These are phyloP conservation scores for Daldinia loculata DNA, from an alignment of 495 filamentous ascomycete species.

Conservation along the genomic window DNA sequence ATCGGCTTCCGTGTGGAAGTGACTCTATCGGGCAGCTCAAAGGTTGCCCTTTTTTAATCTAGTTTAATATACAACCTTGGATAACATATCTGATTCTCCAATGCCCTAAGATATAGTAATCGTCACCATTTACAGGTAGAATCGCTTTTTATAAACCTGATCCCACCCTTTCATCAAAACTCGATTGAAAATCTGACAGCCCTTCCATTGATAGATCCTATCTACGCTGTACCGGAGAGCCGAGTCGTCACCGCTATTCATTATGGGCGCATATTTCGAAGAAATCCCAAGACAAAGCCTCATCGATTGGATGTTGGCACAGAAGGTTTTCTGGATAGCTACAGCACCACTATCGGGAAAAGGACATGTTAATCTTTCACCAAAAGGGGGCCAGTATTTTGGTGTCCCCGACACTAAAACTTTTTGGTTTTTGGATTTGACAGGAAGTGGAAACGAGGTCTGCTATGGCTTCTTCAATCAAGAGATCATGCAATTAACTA, in stretches of 20 bases:
- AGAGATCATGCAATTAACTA: background rate
- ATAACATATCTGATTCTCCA: conserved; percentile 3
- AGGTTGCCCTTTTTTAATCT: background rate
- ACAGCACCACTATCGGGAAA: conserved; percentile 67
- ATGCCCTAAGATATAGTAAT: conserved; percentile 9
- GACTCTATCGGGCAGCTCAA: conserved; percentile 12
- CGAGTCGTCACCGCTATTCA: conserved; percentile 15
- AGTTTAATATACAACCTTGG: background rate
- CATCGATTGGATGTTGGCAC: conserved; percentile 64
- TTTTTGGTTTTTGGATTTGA: conserved; percentile 76
- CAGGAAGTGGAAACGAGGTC: conserved; percentile 67
- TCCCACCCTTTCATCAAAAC: background rate
- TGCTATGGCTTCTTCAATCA: background rate
- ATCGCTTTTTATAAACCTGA: background rate
- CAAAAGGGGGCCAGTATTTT: conserved; percentile 71
- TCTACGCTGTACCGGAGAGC: background rate
- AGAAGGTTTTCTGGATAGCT: conserved; percentile 74
- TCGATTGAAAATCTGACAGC: background rate
- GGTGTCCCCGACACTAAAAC: conserved; percentile 64
- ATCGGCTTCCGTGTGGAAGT: conserved; percentile 5
- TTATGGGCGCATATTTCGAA: conserved; percentile 71
- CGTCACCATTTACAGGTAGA: background rate
- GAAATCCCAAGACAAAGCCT: conserved; percentile 63
- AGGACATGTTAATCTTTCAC: conserved; percentile 72
- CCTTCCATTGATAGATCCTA: no score